Percentiles rank a stretch among this genome's conserved stretches.
phyloP scores from a whole-genome alignment of 2,329 filamentous ascomycete genomes.

The Pseudogymnoascus sp. region DNA sequence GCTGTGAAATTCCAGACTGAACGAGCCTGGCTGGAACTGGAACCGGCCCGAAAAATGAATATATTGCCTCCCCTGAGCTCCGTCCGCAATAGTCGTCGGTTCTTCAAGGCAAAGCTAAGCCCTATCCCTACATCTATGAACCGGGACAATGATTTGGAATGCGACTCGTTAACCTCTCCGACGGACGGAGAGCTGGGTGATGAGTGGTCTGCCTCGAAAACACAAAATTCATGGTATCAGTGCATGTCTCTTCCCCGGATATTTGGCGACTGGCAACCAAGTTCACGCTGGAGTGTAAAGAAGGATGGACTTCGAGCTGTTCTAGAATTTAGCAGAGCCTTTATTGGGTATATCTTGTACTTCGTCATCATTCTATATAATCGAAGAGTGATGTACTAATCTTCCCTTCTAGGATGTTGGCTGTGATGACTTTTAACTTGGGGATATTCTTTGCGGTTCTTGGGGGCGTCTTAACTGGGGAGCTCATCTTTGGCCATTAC shows the following conservation, averaged over 20 bases:
- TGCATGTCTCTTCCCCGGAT: neutral
- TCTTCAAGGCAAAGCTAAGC: neutral
- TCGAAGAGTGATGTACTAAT: neutral
- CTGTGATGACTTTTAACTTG: slow-evolving; percentile 29
- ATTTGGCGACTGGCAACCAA: neutral
- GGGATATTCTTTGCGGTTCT: slow-evolving; percentile 28
- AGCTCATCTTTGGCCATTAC: slow-evolving; percentile 27
- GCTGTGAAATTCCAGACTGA: slow-evolving; percentile 26
- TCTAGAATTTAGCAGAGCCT: slow-evolving; percentile 22
- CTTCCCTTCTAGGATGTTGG: slow-evolving; percentile 25
- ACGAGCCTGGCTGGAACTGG: slow-evolving; percentile 12
- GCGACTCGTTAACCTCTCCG: neutral
- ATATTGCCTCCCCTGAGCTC: slow-evolving; percentile 16
- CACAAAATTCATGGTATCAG: neutral
- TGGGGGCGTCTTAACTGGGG: slow-evolving; percentile 26
- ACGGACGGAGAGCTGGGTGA: neutral
- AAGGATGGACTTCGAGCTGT: neutral
- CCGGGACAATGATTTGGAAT: neutral
- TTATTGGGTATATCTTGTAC: slow-evolving; percentile 28
- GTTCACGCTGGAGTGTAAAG: neutral
- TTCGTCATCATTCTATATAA: neutral
- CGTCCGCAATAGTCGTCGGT: neutral
- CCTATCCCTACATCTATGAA: slow-evolving; percentile 9
- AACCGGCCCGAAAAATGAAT: slow-evolving; percentile 18
- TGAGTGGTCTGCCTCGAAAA: neutral